Percentiles rank a stretch among this genome's conserved stretches.
phyloP scores from a whole-genome alignment of 2,329 filamentous ascomycete species.

The Emydomyces testavorans region DNA sequence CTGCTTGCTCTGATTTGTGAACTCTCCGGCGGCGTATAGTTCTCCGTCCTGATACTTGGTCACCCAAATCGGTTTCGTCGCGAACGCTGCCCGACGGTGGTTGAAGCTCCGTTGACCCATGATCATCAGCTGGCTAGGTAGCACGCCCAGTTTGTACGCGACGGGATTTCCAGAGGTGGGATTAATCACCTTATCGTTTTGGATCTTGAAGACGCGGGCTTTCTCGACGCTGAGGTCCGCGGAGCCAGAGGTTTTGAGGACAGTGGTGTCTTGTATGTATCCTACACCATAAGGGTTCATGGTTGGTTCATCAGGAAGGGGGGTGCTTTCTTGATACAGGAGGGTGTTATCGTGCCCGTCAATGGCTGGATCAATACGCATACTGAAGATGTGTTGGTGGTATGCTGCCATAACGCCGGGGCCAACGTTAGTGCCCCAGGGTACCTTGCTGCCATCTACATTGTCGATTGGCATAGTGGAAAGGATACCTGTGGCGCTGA shows the following conservation, averaged over 20 bases:
- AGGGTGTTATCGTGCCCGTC: constrained; percentile 47
- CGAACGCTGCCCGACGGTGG: constrained; percentile 43
- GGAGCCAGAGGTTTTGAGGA: constrained; percentile 38
- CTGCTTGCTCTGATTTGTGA: constrained; percentile 47
- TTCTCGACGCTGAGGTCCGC: constrained; percentile 39
- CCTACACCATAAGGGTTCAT: constrained; percentile 44
- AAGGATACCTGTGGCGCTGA: constrained; percentile 57
- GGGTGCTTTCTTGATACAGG: constrained; percentile 48
- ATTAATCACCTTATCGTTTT: constrained; percentile 43
- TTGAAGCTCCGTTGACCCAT: constrained; percentile 40
- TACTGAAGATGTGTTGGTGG: constrained; percentile 67
- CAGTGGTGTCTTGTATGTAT: constrained; percentile 41
- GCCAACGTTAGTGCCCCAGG: constrained; percentile 57
- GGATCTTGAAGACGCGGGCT: constrained; percentile 49
- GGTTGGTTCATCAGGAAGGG: constrained; percentile 45
- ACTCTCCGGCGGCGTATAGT: constrained; percentile 44
- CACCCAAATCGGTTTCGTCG: constrained; percentile 45
- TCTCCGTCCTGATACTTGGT: constrained; percentile 45
- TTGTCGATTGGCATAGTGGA: constrained; percentile 55
- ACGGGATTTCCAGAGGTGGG: constrained; percentile 44
- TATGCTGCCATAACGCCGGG: constrained; percentile 57
- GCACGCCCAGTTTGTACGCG: constrained; percentile 46
- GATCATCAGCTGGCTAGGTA: constrained; percentile 49
- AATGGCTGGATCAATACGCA: constrained; percentile 52
- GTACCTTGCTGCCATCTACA: constrained; percentile 48